Evolutionary conservation across 1,284 basidiomycete species (phyloP).

Genomic region (Athelia sp.): DNA sequence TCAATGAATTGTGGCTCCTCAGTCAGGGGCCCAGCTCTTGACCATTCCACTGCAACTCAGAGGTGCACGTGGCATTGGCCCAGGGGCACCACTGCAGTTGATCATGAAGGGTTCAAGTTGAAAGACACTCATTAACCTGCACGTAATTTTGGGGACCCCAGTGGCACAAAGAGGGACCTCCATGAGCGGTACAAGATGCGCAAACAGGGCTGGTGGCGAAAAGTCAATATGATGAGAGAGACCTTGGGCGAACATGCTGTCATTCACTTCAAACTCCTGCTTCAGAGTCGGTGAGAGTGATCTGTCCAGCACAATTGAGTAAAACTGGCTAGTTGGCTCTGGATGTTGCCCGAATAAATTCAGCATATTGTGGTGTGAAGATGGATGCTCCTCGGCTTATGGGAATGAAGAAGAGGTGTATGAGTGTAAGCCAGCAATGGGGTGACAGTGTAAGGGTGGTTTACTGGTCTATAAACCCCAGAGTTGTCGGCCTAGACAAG

Average conservation of each 20-base stretch:
- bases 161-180: slow-evolving; percentile 72
- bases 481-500: too few relatives aligned
- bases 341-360: too few relatives aligned
- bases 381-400: too few relatives aligned
- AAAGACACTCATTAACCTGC: slow-evolving; percentile 69
- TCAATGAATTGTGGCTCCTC: slow-evolving; percentile 57
- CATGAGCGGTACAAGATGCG: slow-evolving; percentile 44
- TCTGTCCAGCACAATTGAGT: too few relatives aligned
- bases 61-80: too few relatives aligned
- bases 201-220: slow-evolving; percentile 23
- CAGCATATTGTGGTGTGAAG: too few relatives aligned
- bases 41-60: slow-evolving; percentile 30
- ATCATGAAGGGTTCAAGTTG: slow-evolving; percentile 72
- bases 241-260: slow-evolving; percentile 33
- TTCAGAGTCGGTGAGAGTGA: too few relatives aligned
- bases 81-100: slow-evolving; percentile 43
- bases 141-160: slow-evolving; percentile 61
- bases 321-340: too few relatives aligned
- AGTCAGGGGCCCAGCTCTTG: slow-evolving; percentile 49
- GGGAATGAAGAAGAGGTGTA: too few relatives aligned
- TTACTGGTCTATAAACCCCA: too few relatives aligned
- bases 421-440: too few relatives aligned
- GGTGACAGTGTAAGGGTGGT: too few relatives aligned
- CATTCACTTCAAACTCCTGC: slow-evolving; percentile 26
- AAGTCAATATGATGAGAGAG: slow-evolving; percentile 23